Evolutionary conservation across 768 basidiomycete genomes (phyloP).

Genomic region (Udeniomyces megalosporus): DNA sequence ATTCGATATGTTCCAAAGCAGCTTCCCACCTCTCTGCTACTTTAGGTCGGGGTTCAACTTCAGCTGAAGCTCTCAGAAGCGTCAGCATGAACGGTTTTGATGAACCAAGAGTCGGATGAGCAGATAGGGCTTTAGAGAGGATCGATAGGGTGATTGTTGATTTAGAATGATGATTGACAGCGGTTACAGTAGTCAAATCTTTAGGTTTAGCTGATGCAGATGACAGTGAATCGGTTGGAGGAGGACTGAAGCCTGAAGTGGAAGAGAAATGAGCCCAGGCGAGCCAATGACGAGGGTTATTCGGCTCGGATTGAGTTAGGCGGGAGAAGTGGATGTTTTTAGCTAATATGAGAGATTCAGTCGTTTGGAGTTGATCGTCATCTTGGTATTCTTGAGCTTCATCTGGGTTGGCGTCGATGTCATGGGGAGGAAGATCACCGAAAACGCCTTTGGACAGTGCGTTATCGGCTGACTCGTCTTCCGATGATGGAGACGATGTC

Average conservation of each 20-base stretch:
- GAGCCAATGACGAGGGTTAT: conserved; percentile 26
- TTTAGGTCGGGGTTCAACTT: conserved; percentile 25
- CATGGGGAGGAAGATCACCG: conserved; percentile 11
- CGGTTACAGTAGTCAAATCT: conserved; percentile 4
- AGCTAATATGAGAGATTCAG: conserved; percentile 18
- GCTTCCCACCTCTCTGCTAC: conserved; percentile 27
- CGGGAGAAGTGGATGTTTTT: conserved; percentile 22
- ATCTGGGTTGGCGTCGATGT: neutral
- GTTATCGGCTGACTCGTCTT: conserved; percentile 15
- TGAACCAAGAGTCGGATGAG: conserved; percentile 18
- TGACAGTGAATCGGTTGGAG: conserved; percentile 11
- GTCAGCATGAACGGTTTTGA: conserved; percentile 26
- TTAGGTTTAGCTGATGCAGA: conserved; percentile 13
- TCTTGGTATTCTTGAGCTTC: conserved; percentile 11
- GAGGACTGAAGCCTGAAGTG: conserved; percentile 4
- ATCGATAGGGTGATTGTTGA: conserved; percentile 29
- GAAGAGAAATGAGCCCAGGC: conserved; percentile 23
- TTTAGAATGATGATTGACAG: conserved; percentile 11
- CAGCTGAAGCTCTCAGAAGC: conserved; percentile 26
- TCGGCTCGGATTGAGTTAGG: conserved; percentile 20
- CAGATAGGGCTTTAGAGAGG: conserved; percentile 26
- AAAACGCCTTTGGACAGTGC: conserved; percentile 22
- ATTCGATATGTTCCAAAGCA: conserved; percentile 5
- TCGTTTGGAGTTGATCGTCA: conserved; percentile 21
- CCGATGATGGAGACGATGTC: conserved; percentile 10